phyloP scores from a whole-genome alignment of 768 basidiomycete species.

The Tephrocybe sp. region DNA sequence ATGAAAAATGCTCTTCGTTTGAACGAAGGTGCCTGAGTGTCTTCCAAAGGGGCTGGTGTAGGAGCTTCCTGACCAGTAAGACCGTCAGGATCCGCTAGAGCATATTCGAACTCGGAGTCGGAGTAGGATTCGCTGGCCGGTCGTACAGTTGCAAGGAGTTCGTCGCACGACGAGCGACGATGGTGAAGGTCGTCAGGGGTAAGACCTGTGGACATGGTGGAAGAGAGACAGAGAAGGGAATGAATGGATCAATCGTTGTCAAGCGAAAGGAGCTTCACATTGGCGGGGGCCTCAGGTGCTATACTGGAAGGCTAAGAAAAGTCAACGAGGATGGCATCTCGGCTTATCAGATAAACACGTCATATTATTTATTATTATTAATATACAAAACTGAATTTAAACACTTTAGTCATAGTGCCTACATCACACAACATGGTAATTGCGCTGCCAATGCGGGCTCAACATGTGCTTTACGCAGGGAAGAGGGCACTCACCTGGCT shows the following conservation, averaged over 20 bases:
- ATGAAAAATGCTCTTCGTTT: conserved; percentile 44
- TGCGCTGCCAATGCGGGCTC: not conserved
- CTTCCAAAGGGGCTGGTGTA: conserved; percentile 2
- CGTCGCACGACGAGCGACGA: conserved; percentile 29
- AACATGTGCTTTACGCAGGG: no score
- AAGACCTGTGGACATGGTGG: not conserved
- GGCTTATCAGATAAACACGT: conserved; percentile 10
- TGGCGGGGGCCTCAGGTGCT: not conserved
- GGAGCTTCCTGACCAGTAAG: conserved; percentile 18
- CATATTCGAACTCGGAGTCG: conserved; percentile 19
- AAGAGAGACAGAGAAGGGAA: not conserved
- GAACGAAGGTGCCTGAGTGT: not conserved
- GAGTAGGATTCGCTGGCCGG: conserved; percentile 9
- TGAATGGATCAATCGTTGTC: not conserved
- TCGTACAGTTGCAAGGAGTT: conserved; percentile 21
- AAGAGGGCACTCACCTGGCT: conserved; percentile 25
- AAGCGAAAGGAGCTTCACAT: conserved; percentile 7
- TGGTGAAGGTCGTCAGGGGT: conserved; percentile 11
- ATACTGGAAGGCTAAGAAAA: not conserved
- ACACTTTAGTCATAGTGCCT: not conserved
- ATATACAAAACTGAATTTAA: not conserved
- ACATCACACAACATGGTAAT: conserved; percentile 12
- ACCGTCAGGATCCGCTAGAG: conserved; percentile 21
- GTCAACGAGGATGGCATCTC: not conserved
- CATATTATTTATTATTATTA: not conserved